Percentiles rank a stretch among this genome's conserved stretches.
Evolutionary conservation across 1,284 basidiomycete genomes (phyloP).

Genomic region (Rhodotorula sp.): DNA sequence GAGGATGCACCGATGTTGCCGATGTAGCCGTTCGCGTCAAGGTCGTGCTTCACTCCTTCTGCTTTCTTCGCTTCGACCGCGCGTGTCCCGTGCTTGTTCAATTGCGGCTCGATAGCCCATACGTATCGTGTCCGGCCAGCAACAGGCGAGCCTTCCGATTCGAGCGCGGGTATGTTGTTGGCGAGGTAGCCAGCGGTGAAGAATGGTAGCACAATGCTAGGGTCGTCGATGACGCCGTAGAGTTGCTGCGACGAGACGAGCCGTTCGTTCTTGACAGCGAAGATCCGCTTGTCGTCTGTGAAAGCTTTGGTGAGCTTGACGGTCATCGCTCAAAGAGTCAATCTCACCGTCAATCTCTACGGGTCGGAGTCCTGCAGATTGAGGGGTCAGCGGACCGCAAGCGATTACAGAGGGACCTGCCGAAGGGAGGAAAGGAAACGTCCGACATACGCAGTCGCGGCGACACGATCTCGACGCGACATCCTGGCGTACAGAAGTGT

Average conservation of each 20-base stretch:
- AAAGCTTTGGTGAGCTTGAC: neutral
- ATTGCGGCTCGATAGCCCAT: slow-evolving; percentile 8
- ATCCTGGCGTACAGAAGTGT: slow-evolving; percentile 13
- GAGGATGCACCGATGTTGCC: slow-evolving; percentile 12
- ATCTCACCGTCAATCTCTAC: neutral
- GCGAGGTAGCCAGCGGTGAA: slow-evolving; percentile 1
- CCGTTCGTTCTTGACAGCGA: neutral
- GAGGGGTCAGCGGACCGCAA: neutral
- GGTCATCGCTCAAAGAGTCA: too few relatives aligned
- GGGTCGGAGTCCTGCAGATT: neutral
- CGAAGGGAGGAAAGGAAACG: neutral
- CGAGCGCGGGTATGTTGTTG: neutral
- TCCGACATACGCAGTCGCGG: neutral
- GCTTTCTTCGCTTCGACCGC: neutral
- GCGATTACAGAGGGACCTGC: too few relatives aligned
- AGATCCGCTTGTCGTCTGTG: neutral
- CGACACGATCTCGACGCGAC: slow-evolving; percentile 5
- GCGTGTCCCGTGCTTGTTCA: neutral
- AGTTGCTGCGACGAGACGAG: slow-evolving; percentile 4
- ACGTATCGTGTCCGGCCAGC: neutral
- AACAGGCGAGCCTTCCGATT: neutral
- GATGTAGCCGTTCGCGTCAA: slow-evolving; percentile 13
- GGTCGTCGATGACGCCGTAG: neutral
- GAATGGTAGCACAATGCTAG: rapidly evolving
- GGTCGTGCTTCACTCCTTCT: neutral